Conservation (phyloP, 768 basidiomycete species). For the Suillus subalutaceus region DNA sequence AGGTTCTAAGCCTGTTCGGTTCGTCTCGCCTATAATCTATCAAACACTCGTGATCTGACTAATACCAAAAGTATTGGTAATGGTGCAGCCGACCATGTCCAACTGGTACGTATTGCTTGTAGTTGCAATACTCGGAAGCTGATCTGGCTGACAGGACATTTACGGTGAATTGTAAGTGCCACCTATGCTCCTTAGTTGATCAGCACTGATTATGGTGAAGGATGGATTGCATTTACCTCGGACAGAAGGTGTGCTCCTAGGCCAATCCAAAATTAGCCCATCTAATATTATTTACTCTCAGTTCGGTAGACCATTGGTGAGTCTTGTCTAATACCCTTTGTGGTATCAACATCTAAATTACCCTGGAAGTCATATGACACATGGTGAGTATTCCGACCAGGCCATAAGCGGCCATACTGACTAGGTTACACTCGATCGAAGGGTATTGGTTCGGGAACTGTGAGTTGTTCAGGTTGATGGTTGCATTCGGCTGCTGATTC, state of each 20-base stretch:
- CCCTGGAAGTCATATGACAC: slow-evolving; percentile 54
- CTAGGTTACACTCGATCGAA: slow-evolving; percentile 27
- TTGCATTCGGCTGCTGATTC: background rate
- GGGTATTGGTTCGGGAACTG: slow-evolving; percentile 77
- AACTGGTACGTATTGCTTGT: slow-evolving; percentile 55
- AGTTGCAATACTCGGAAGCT: slow-evolving; percentile 5
- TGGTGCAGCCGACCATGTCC: slow-evolving; percentile 92
- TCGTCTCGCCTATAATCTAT: slow-evolving; percentile 12
- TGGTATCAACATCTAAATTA: slow-evolving; percentile 10
- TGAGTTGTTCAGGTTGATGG: slow-evolving; percentile 39
- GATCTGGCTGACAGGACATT: slow-evolving; percentile 69
- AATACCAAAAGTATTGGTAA: slow-evolving; percentile 72
- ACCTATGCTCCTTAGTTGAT: background rate
- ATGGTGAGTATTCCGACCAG: slow-evolving; percentile 42
- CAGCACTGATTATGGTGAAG: slow-evolving; percentile 36
- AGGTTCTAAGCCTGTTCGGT: slow-evolving; percentile 80
- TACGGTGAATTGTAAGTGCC: slow-evolving; percentile 82
- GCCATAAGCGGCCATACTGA: background rate
- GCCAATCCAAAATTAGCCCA: background rate
- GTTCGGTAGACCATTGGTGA: slow-evolving; percentile 78
- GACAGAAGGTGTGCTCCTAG: slow-evolving; percentile 73
- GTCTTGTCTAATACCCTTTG: slow-evolving; percentile 25
- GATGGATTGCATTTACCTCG: slow-evolving; percentile 96
- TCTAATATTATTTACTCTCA: slow-evolving; percentile 27
- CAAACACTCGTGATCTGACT: slow-evolving; percentile 10